Evolutionary conservation across 345 rosid genomes (phyloP), one percentile per base, ranked within the genome.

Genomic region (Litchi chinensis): DNA sequence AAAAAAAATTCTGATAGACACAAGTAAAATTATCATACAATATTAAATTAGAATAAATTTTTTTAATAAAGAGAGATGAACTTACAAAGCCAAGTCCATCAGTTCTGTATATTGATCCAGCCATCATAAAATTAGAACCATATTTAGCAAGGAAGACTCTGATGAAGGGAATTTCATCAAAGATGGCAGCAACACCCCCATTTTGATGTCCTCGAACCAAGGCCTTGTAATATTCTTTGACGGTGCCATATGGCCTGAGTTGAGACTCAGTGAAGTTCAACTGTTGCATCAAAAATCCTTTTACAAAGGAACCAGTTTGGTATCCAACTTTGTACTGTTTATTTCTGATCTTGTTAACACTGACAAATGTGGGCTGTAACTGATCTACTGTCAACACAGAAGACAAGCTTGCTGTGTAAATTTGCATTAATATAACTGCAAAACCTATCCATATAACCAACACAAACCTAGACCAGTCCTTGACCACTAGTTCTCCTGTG

Each of bases 51-150:
- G 11, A 0, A 46, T 6, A 46, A 46, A 46, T 1, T 46, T 46
- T 54, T 0, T n/a, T 10, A 0, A 37, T 6, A 56, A 46, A 57
- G n/a, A 67, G 22, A 43, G 21, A 54, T 22, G 48, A 39, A 54
- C 86, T 67, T 70, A 87, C 88, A 76, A 87, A 80, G 62, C 84
- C 90, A 18, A 83, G 77, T 4, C 90, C 90, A 12, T 57, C 86
- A 3, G 87, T 68, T 67, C 75, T 72, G 59, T 63, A 79, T 10
- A 56, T 65, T 10, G 79, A 82, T 4, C 78, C 80, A 24, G 78
- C 75, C 82, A n/a, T n/a, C n/a, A n/a, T n/a, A n/a, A n/a, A n/a
- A n/a, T n/a, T n/a, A n/a, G n/a, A n/a, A n/a, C n/a, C 67, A 75
- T 83, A 66, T 56, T 50, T 4, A 5, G 75, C 46, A 0, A 85